Conservation (phyloP, 148 eudicot species). For the Chenopodium berlandieri region DNA sequence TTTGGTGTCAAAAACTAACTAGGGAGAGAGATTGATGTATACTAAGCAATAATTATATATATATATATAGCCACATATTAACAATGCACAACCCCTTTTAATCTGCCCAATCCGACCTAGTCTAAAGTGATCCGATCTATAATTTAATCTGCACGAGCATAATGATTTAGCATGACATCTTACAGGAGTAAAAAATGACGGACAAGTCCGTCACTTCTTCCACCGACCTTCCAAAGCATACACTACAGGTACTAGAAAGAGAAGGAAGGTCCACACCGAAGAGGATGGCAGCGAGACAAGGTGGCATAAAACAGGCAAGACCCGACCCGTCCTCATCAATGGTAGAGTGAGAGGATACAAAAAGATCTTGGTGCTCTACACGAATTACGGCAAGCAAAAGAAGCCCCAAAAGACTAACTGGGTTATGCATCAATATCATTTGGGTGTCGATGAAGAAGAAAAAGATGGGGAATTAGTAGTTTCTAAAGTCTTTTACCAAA, state of each 20-base stretch:
- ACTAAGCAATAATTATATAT: no score
- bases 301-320: conserved; percentile 70
- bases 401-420: conserved; percentile 63
- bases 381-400: conserved; percentile 57
- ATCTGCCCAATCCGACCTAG: no score
- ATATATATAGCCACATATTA: no score
- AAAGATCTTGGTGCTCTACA: conserved; percentile 60
- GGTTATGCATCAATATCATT: conserved; percentile 71
- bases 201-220: conserved; percentile 52
- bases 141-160: no score
- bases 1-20: no score
- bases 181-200: conserved; percentile 54
- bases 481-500: conserved; percentile 58
- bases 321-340: conserved; percentile 37
- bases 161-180: not conserved
- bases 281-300: conserved; percentile 56
- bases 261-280: conserved; percentile 53
- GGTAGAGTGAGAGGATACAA: conserved; percentile 48
- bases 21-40: no score
- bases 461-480: conserved; percentile 56
- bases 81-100: no score
- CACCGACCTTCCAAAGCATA: conserved; percentile 65
- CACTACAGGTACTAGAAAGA: conserved; percentile 57
- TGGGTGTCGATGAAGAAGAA: conserved; percentile 53
- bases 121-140: no score